Percentiles rank a stretch among this genome's conserved stretches.
Evolutionary conservation across 495 filamentous ascomycete species (phyloP).

Genomic region (Tetracladium marchalianum): DNA sequence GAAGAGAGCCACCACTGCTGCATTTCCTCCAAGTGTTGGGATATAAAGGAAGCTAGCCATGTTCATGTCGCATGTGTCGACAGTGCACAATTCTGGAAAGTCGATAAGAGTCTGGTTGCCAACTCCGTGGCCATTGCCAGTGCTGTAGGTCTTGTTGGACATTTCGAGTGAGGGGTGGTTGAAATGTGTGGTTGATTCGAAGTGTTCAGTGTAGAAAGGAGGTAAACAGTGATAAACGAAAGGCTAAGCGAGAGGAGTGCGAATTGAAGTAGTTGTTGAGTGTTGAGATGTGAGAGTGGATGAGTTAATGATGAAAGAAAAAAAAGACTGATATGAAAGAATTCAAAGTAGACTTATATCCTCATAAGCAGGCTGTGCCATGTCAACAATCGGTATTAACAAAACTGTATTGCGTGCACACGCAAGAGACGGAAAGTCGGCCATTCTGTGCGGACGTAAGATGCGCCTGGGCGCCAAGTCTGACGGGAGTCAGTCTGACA

Average conservation of each 20-base stretch:
- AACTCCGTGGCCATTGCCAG: constrained; percentile 1
- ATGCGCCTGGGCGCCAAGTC: too few relatives aligned
- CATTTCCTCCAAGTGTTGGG: constrained; percentile 29
- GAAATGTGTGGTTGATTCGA: background rate
- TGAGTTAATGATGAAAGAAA: background rate
- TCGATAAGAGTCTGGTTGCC: constrained; percentile 13
- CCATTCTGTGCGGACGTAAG: too few relatives aligned
- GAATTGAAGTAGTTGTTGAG: background rate
- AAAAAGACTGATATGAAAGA: background rate
- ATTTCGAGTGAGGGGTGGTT: constrained; percentile 3
- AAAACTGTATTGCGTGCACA: too few relatives aligned
- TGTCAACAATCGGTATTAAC: too few relatives aligned
- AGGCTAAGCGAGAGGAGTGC: background rate
- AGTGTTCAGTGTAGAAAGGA: background rate
- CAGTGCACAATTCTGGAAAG: constrained; percentile 13
- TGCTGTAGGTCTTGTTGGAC: constrained; percentile 7
- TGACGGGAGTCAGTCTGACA: too few relatives aligned
- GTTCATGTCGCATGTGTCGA: constrained; percentile 27
- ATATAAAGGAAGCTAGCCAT: constrained; percentile 22
- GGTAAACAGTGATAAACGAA: background rate
- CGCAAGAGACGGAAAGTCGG: too few relatives aligned
- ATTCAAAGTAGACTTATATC: background rate
- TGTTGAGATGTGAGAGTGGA: background rate
- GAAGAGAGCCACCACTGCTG: constrained; percentile 25
- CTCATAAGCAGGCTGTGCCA: too few relatives aligned